These are phyloP conservation scores for Hemerocallis citrina DNA, from an alignment of 106 monocot genomes.

Conservation along the genomic window DNA sequence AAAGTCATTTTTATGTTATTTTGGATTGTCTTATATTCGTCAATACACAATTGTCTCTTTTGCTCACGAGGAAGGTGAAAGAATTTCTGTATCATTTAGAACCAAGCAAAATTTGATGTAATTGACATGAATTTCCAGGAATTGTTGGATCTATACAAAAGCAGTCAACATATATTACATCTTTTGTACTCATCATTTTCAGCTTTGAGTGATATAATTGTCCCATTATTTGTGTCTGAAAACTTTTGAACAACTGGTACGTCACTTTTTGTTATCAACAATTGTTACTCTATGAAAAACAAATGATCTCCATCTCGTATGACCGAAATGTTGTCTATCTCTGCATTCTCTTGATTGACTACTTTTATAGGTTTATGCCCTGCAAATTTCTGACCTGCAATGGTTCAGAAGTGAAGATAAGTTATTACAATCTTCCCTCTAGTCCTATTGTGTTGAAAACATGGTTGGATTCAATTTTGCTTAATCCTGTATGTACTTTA, in stretches of 20 bases:
- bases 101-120: not conserved
- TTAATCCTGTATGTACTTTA: too few relatives aligned
- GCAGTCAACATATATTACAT: not conserved
- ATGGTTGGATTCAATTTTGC: too few relatives aligned
- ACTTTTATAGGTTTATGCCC: slow-evolving; percentile 27
- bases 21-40: not conserved
- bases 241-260: not conserved
- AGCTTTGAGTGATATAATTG: not conserved
- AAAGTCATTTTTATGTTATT: not conserved
- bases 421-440: too few relatives aligned
- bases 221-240: not conserved
- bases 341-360: slow-evolving; percentile 40
- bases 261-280: slow-evolving; percentile 1
- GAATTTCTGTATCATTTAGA: not conserved
- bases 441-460: too few relatives aligned
- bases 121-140: not conserved
- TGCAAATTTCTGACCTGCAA: slow-evolving; percentile 36
- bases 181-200: not conserved
- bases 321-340: slow-evolving; percentile 41
- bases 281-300: slow-evolving; percentile 24
- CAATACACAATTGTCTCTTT: not conserved
- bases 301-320: slow-evolving; percentile 53
- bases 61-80: not conserved
- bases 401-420: not conserved
- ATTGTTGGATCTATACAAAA: slow-evolving; percentile 5